A percentile compares a stretch with the other conserved stretches of the same genome.
Conservation (phyloP, 1,284 basidiomycete genomes). For the Ceratobasidium sp. region DNA sequence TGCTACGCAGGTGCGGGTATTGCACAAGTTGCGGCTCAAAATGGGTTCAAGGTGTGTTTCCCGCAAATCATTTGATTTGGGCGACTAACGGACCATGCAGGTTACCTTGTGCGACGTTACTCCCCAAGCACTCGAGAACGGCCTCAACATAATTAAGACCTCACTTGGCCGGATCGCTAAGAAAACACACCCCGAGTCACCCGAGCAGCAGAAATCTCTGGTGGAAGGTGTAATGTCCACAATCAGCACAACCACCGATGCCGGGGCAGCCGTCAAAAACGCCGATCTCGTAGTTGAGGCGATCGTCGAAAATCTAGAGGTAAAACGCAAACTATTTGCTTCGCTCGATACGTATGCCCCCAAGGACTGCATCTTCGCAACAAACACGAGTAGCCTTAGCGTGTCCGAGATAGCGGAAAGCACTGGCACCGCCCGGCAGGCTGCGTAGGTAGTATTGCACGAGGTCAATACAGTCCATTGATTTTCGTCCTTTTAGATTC, state of each 20-base stretch:
- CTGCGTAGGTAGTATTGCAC: slow-evolving; percentile 48
- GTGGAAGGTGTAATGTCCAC: slow-evolving; percentile 55
- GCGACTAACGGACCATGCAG: slow-evolving; percentile 37
- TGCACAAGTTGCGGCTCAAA: slow-evolving; percentile 58
- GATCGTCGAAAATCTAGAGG: slow-evolving; percentile 62
- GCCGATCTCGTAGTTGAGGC: slow-evolving; percentile 64
- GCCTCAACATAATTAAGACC: slow-evolving; percentile 60
- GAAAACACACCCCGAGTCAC: slow-evolving; percentile 56
- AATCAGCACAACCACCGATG: slow-evolving; percentile 59
- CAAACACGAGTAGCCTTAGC: slow-evolving; percentile 61
- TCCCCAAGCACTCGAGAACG: slow-evolving; percentile 56
- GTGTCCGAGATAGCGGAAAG: slow-evolving; percentile 59
- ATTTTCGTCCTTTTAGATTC: slow-evolving; percentile 48
- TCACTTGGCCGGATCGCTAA: slow-evolving; percentile 60
- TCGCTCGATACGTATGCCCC: slow-evolving; percentile 59
- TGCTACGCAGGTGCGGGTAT: slow-evolving; percentile 54
- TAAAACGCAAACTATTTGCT: slow-evolving; percentile 61
- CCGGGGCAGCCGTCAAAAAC: slow-evolving; percentile 56
- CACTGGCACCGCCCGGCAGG: slow-evolving; percentile 52
- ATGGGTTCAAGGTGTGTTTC: slow-evolving; percentile 54
- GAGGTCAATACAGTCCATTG: background rate
- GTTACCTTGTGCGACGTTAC: slow-evolving; percentile 54
- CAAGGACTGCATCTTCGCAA: slow-evolving; percentile 59
- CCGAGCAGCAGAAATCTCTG: slow-evolving; percentile 52
- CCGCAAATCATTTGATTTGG: background rate